phyloP scores from a whole-genome alignment of 306 rosid species.

The Cercis canadensis region DNA sequence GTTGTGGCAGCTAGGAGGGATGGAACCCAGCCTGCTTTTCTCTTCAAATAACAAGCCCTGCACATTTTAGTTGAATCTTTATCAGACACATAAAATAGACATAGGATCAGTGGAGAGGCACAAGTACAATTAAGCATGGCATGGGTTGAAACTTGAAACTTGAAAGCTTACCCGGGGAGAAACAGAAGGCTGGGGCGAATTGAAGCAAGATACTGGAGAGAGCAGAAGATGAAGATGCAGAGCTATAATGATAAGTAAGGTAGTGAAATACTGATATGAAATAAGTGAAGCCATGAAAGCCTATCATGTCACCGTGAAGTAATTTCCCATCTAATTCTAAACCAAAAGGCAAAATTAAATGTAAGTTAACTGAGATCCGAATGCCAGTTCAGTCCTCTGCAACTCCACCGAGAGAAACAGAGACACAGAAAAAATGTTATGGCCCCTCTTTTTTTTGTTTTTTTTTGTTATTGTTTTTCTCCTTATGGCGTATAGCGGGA shows the following conservation, averaged over 20 bases:
- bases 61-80: conserved; percentile 12
- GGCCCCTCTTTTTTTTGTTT: not conserved
- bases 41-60: conserved; percentile 70
- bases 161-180: conserved; percentile 54
- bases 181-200: conserved; percentile 40
- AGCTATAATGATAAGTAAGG: conserved; percentile 39
- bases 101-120: not conserved
- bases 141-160: not conserved
- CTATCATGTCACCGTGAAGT: conserved; percentile 46
- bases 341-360: conserved; percentile 33
- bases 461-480: not conserved
- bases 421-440: not conserved
- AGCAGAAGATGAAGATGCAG: conserved; percentile 43
- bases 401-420: conserved; percentile 16
- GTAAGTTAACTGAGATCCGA: conserved; percentile 44
- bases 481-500: conserved; percentile 35
- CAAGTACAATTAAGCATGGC: not conserved
- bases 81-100: not conserved
- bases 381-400: conserved; percentile 33
- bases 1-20: conserved; percentile 97
- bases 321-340: conserved; percentile 35
- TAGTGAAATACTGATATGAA: conserved; percentile 29
- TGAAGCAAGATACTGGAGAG: conserved; percentile 50
- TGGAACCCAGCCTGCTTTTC: conserved; percentile 84
- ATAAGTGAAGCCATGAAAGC: conserved; percentile 53